Evolutionary conservation across 2,329 filamentous ascomycete species (phyloP).

Genomic region (Claviceps maximensis): DNA sequence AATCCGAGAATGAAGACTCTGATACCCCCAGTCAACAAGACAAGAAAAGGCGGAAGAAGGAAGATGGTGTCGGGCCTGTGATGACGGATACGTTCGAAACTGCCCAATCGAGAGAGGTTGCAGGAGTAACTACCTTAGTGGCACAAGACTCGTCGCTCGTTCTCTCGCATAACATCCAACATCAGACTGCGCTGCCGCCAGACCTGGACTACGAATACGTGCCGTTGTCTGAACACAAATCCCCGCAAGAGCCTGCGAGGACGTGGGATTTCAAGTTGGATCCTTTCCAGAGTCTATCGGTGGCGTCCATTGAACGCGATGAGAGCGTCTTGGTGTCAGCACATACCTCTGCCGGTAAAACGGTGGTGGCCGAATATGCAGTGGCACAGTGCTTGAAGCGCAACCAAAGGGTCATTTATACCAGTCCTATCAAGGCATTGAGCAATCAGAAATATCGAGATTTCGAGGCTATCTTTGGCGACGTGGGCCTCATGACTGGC

Average conservation of each 20-base stretch:
- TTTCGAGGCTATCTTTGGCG: slow-evolving; percentile 88
- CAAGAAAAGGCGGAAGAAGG: slow-evolving; percentile 53
- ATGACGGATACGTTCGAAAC: slow-evolving; percentile 92
- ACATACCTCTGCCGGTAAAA: slow-evolving; percentile 95
- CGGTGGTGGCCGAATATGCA: slow-evolving; percentile 94
- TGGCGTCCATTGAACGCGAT: slow-evolving; percentile 87
- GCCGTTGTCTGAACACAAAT: slow-evolving; percentile 86
- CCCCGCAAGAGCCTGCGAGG: slow-evolving; percentile 75
- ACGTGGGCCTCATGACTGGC: slow-evolving; percentile 95
- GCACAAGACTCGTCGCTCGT: slow-evolving; percentile 60
- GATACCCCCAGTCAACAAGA: slow-evolving; percentile 35
- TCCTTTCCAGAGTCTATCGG: slow-evolving; percentile 91
- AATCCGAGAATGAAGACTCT: slow-evolving; percentile 22
- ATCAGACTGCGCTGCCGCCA: slow-evolving; percentile 89
- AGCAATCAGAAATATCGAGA: slow-evolving; percentile 99
- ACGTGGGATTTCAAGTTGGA: slow-evolving; percentile 84
- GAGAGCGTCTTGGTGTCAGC: slow-evolving; percentile 96
- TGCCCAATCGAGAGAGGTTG: slow-evolving; percentile 82
- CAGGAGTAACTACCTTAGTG: slow-evolving; percentile 57
- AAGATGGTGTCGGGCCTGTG: slow-evolving; percentile 57
- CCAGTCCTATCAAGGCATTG: slow-evolving; percentile 94
- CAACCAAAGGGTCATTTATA: slow-evolving; percentile 98
- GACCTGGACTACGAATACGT: slow-evolving; percentile 90
- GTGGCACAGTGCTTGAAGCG: slow-evolving; percentile 94
- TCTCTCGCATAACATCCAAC: slow-evolving; percentile 92